Conservation (phyloP, 2,329 filamentous ascomycete genomes). For the Fusarium pininemorale region DNA sequence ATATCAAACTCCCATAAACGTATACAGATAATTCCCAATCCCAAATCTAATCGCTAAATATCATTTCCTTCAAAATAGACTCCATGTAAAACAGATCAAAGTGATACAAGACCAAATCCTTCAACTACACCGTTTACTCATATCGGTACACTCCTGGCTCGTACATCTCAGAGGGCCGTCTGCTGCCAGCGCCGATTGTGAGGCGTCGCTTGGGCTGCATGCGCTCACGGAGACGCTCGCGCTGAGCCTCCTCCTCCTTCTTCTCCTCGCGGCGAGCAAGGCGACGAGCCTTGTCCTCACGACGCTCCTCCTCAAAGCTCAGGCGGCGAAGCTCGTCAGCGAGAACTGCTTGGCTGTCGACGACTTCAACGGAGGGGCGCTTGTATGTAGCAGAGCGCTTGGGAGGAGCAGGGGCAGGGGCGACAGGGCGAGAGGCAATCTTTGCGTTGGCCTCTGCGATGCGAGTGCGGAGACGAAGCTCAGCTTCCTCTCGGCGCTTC, state of each 20-base stretch:
- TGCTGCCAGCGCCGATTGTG: conserved; percentile 49
- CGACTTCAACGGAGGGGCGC: conserved; percentile 37
- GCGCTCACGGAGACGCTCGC: conserved; percentile 52
- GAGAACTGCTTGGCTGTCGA: conserved; percentile 46
- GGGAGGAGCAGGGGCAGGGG: conserved; percentile 41
- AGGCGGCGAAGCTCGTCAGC: conserved; percentile 47
- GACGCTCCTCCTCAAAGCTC: conserved; percentile 45
- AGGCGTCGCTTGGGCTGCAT: conserved; percentile 51
- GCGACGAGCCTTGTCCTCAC: conserved; percentile 45
- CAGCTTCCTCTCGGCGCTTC: conserved; percentile 39
- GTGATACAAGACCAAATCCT: conserved; percentile 34
- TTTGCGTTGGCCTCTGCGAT: conserved; percentile 55
- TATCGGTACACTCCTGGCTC: conserved; percentile 52
- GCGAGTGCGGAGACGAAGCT: conserved; percentile 44
- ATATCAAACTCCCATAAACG: conserved; percentile 1
- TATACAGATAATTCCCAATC: neutral
- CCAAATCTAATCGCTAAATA: conserved; percentile 29
- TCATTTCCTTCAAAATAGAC: conserved; percentile 12
- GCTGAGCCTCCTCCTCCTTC: conserved; percentile 52
- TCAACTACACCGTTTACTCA: conserved; percentile 46
- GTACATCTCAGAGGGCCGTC: conserved; percentile 49
- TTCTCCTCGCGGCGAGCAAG: conserved; percentile 42
- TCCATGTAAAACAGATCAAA: conserved; percentile 19
- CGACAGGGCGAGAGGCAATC: conserved; percentile 51
- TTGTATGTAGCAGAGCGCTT: conserved; percentile 38